phyloP scores from a whole-genome alignment of 1,284 basidiomycete genomes.

The Volvariella volvacea region DNA sequence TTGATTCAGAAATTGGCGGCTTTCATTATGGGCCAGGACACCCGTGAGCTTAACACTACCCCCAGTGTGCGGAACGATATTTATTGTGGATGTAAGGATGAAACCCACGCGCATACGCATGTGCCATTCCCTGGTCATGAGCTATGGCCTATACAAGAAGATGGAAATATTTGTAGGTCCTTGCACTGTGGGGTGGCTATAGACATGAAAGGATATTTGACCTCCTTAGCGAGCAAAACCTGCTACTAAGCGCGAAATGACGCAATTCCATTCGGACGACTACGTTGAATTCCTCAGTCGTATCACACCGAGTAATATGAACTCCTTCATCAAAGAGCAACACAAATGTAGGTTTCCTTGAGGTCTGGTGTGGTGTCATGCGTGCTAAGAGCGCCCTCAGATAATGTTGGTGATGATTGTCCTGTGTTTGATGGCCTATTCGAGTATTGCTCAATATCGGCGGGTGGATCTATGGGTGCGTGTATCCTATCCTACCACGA shows the following conservation, averaged over 20 bases:
- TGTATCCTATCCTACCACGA: slow-evolving; percentile 8
- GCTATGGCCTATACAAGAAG: slow-evolving; percentile 95
- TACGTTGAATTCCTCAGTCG: slow-evolving; percentile 90
- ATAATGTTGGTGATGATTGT: slow-evolving; percentile 80
- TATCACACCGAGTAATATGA: slow-evolving; percentile 86
- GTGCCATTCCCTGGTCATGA: slow-evolving; percentile 99
- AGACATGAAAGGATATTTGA: not conserved
- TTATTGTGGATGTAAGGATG: slow-evolving; percentile 52
- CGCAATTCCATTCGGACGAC: slow-evolving; percentile 96
- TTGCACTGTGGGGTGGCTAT: not conserved
- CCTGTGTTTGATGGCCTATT: slow-evolving; percentile 98
- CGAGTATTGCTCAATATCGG: slow-evolving; percentile 98
- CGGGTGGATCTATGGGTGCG: slow-evolving; percentile 96
- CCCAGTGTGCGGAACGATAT: not conserved
- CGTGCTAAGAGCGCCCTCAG: slow-evolving; percentile 16
- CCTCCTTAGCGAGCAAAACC: slow-evolving; percentile 86
- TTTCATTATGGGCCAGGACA: slow-evolving; percentile 98
- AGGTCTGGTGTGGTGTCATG: not conserved
- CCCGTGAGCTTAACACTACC: slow-evolving; percentile 40
- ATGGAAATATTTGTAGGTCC: slow-evolving; percentile 92
- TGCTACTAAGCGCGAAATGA: slow-evolving; percentile 97
- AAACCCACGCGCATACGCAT: slow-evolving; percentile 97
- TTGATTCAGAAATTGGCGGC: slow-evolving; percentile 97
- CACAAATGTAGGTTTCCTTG: slow-evolving; percentile 73
- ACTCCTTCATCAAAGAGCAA: slow-evolving; percentile 87